phyloP scores from a whole-genome alignment of 2,329 filamentous ascomycete genomes.

The Fusarium nisikadoi region DNA sequence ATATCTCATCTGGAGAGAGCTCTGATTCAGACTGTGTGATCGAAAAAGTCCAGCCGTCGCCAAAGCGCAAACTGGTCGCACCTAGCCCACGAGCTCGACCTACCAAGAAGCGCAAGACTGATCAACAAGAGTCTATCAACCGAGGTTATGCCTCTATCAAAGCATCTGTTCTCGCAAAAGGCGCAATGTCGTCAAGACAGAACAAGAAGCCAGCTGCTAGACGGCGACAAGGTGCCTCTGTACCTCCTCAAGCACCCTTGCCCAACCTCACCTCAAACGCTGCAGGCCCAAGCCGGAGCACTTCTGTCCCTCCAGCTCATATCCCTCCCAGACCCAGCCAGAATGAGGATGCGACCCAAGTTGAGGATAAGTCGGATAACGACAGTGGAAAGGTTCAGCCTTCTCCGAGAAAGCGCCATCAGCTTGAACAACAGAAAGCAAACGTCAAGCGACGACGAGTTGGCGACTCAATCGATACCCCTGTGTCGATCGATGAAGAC shows the following conservation, averaged over 20 bases:
- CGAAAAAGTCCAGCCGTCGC: constrained; percentile 4
- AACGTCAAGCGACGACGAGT: constrained; percentile 28
- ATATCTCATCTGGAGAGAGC: constrained; percentile 32
- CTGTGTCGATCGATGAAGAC: neutral
- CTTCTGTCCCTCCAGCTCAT: neutral
- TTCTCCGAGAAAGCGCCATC: constrained; percentile 16
- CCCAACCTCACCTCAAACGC: neutral
- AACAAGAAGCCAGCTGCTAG: neutral
- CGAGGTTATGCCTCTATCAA: neutral
- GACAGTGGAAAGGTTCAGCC: constrained; percentile 30
- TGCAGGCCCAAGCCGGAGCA: neutral
- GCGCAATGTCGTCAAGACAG: neutral
- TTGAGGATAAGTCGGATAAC: constrained; percentile 28
- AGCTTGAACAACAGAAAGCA: neutral
- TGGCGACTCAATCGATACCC: neutral
- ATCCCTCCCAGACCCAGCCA: neutral
- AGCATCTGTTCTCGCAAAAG: neutral
- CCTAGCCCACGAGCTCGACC: neutral
- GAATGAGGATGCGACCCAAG: neutral
- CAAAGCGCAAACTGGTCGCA: constrained; percentile 26
- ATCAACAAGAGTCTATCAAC: neutral
- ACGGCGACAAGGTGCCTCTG: neutral
- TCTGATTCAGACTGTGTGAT: constrained; percentile 34
- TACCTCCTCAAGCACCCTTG: neutral
- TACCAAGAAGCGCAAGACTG: constrained; percentile 14